Conservation (phyloP, 2,329 filamentous ascomycete genomes). For the Pestalotiopsis sp. region DNA sequence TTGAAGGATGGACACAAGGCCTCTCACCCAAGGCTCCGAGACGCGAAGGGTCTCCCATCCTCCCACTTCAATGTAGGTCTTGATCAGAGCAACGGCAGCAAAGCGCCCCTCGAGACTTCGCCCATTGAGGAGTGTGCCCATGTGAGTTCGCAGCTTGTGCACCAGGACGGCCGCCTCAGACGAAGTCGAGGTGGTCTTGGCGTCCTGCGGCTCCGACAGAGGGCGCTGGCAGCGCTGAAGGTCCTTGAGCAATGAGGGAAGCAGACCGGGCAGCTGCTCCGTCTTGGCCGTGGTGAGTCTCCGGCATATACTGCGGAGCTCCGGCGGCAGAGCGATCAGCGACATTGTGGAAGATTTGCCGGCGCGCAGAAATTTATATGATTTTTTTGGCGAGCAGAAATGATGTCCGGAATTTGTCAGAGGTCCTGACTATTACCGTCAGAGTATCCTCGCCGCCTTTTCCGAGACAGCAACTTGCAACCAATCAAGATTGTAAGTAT, state of each 20-base stretch:
- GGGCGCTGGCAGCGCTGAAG: conserved; percentile 59
- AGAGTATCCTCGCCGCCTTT: neutral
- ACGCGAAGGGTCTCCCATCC: conserved; percentile 81
- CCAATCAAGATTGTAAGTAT: neutral
- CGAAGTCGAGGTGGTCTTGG: conserved; percentile 60
- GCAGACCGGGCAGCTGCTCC: conserved; percentile 73
- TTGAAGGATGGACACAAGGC: conserved; percentile 74
- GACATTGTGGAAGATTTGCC: conserved; percentile 21
- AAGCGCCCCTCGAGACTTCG: conserved; percentile 76
- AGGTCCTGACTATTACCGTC: neutral
- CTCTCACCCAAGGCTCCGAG: conserved; percentile 75
- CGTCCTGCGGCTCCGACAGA: conserved; percentile 65
- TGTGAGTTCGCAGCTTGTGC: conserved; percentile 79
- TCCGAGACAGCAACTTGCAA: neutral
- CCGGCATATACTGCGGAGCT: conserved; percentile 68
- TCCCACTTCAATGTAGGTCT: conserved; percentile 79
- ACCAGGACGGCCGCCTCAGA: conserved; percentile 72
- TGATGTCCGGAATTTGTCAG: neutral
- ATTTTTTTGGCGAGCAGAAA: neutral
- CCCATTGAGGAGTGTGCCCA: conserved; percentile 79
- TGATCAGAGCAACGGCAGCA: conserved; percentile 76
- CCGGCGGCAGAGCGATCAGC: conserved; percentile 50
- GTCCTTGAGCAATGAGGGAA: conserved; percentile 69
- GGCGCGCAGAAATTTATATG: neutral
- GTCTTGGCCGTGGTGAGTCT: conserved; percentile 72